Percentiles rank a stretch among this genome's conserved stretches.
Conservation (phyloP, 768 basidiomycete genomes). For the Coprinellus micaceus region DNA sequence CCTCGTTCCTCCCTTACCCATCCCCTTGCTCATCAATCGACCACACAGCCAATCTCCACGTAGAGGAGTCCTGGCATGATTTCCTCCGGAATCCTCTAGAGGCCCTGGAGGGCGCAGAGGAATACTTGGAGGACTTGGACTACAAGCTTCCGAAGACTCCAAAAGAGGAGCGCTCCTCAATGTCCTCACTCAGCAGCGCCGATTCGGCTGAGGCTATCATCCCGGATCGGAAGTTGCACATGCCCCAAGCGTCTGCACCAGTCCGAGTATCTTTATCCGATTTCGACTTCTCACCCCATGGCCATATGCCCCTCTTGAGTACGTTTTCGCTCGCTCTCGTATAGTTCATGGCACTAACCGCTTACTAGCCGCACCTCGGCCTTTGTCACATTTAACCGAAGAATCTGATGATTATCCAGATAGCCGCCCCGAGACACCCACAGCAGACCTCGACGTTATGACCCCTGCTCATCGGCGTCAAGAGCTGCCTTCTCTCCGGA, state of each 20-base stretch:
- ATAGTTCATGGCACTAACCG: constrained; percentile 2
- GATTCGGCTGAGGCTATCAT: constrained; percentile 57
- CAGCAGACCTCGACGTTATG: background rate
- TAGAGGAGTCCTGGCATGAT: constrained; percentile 3
- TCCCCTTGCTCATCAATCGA: background rate
- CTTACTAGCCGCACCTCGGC: constrained; percentile 37
- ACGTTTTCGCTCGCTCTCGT: constrained; percentile 12
- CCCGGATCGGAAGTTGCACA: constrained; percentile 7
- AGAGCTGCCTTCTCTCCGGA: constrained; percentile 6
- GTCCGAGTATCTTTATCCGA: constrained; percentile 37
- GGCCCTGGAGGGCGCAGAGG: constrained; percentile 20
- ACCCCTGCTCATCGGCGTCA: constrained; percentile 12
- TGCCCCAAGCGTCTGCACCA: constrained; percentile 26
- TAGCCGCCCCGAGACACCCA: constrained; percentile 30
- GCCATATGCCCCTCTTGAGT: constrained; percentile 33
- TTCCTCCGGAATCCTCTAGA: constrained; percentile 7
- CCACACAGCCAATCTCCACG: background rate
- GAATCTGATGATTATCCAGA: constrained; percentile 3
- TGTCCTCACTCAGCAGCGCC: constrained; percentile 54
- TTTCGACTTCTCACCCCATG: constrained; percentile 35
- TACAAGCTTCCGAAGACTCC: constrained; percentile 32
- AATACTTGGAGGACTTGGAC: constrained; percentile 39
- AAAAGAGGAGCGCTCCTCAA: constrained; percentile 39
- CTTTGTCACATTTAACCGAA: constrained; percentile 32
- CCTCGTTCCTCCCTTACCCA: background rate